Base-by-base conservation (phyloP, 331 rosid genomes). In the Malus hybrid region DNA sequence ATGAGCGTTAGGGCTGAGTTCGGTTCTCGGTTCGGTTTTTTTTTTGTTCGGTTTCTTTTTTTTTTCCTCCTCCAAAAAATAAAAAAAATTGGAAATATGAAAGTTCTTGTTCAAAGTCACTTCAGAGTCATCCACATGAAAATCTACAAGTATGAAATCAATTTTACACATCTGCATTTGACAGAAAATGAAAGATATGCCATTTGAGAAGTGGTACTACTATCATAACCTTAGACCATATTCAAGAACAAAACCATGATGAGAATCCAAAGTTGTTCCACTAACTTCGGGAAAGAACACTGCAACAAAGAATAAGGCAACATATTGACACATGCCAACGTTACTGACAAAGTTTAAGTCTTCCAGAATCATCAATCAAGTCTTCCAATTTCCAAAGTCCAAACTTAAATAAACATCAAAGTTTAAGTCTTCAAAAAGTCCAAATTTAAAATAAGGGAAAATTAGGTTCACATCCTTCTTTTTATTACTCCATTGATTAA, bases 231-330 rank as follows among this genome's bases (percentile, higher is more conserved):
- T 32, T 19, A n/a, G 12, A 22, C 98, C 98, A 69, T 93, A 93
- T 81, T 93, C 98, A 77, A 93, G 97, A 77, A 89, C 87, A 84
- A 87, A 93, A 64, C 98, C 97, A 82, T 90, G 97, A 85, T 93
- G 98, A 57, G 98, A 87, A 76, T 93, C 98, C 75, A 93, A 81
- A 4, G 98, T 82, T 69, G 93, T 75, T 28, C 29, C 29, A 28
- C 29, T 0, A 81, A 86, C 75, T 81, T 87, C 93, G 71, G 90
- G 50, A 77, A 84, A 93, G 85, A 90, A 88, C 82, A 89, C 98
- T 93, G 63, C 86, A 90, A 55, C 73, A 81, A n/a, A 72, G n/a
- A 75, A 53, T 71, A 19, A 19, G 70, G 60, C 53, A 11, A 44
- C 53, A 19, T 18, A 57, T 36, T 46, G 67, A 63, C 18, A 55